Base-by-base conservation (phyloP, 345 rosid genomes). In the Xanthoceras sorbifolium region DNA sequence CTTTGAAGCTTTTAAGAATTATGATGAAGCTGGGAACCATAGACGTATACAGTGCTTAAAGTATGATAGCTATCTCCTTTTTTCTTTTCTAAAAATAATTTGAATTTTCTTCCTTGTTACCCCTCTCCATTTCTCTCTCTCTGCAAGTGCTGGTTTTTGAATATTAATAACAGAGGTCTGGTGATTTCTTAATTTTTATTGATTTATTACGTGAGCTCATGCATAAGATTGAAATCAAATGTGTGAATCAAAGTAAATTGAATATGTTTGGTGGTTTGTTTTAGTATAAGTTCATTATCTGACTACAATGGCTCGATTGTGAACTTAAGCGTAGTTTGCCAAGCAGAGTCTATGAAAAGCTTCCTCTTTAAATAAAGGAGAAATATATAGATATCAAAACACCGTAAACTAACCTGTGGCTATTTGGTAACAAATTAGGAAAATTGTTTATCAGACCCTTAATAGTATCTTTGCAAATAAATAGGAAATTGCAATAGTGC, bases 1-100 rank as follows among this genome's bases (percentile, higher is more conserved):
- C 90, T 97, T 97, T 87, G 99, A 94, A 85, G 99, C 99, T 74
- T 97, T 97, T 76, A 97, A 97, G 85, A 97, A 97, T 75, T 97
- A 97, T 74, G 99, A 97, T 82, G 99, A 97, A 89, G 99, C 99
- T 81, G 99, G 99, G 62, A 97, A 94, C 76, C 98, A 97, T 62
- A 91, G 99, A 78, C 99, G 99, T 57, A 94, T 97, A 62, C 98
- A 97, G 71, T 97, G 99, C 83, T 84, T 97, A 50, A 97, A 97
- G 99, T 97, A 91, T 50, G 91, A 57, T 67, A 70, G n/a, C 67
- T 70, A 28, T 59, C 76, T 75, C 80, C 75, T 40, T 40, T 76
- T 23, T 64, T 50, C 12, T 76, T 38, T 46, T 48, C 26, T 61
- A 46, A 72, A 36, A n/a, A 64, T 36, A n/a, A 52, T n/a, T 6